Percentiles rank a stretch among this genome's conserved stretches.
Evolutionary conservation across 345 rosid genomes (phyloP).

Genomic region (Hibiscus syriacus): DNA sequence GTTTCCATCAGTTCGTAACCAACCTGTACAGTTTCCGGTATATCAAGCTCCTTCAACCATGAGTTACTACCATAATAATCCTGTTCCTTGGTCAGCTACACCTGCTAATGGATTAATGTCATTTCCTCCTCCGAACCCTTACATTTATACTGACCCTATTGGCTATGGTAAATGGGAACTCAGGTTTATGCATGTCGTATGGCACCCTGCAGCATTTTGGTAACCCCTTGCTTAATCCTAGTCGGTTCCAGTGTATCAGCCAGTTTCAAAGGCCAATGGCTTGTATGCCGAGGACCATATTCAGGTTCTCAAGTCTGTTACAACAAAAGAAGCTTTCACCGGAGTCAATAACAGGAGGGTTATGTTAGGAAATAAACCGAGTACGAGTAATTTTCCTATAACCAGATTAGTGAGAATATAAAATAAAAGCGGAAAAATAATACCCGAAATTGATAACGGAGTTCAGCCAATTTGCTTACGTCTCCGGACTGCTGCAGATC

Average conservation of each 20-base stretch:
- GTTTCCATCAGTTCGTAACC: slow-evolving; percentile 46
- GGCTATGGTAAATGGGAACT: slow-evolving; percentile 59
- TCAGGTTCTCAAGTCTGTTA: slow-evolving; percentile 23
- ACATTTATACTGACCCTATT: slow-evolving; percentile 49
- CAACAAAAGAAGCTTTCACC: slow-evolving; percentile 15
- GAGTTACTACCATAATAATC: slow-evolving; percentile 77
- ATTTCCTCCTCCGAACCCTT: slow-evolving; percentile 44
- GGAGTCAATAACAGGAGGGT: slow-evolving; percentile 30
- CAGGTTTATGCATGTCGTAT: slow-evolving; percentile 60
- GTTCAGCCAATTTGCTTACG: no score
- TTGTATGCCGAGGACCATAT: slow-evolving; percentile 32
- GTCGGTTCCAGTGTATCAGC: slow-evolving; percentile 47
- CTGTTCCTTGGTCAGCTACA: slow-evolving; percentile 56
- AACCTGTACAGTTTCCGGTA: slow-evolving; percentile 46
- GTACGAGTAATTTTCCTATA: no score
- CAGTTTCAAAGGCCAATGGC: slow-evolving; percentile 39
- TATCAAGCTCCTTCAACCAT: slow-evolving; percentile 59
- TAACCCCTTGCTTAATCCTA: slow-evolving; percentile 36
- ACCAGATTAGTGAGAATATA: no score
- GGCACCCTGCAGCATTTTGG: slow-evolving; percentile 44
- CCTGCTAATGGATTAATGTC: slow-evolving; percentile 55
- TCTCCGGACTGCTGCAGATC: no score
- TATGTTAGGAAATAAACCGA: no score
- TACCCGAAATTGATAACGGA: no score
- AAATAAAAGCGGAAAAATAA: no score